Evolutionary conservation across 2,329 filamentous ascomycete genomes (phyloP), one percentile per base, ranked within the genome.

Genomic region (Fusarium falciforme): DNA sequence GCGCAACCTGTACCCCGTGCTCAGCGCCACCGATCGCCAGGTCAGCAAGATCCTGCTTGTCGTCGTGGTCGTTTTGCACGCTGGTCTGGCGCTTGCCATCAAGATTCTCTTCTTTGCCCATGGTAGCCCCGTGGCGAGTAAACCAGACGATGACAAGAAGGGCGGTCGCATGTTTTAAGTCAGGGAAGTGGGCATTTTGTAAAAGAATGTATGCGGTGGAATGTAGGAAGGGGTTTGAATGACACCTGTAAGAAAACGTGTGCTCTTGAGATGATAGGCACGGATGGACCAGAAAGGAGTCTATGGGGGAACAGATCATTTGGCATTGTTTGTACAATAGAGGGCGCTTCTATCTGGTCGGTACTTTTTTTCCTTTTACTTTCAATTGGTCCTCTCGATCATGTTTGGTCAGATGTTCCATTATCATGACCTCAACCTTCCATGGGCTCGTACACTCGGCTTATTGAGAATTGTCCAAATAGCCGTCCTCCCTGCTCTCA

Each of bases 21-120:
- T 99, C 70, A 96, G 92, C 82, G 95, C 96, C 55, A 98, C 95
- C 36, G 96, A 98, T 83, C 91, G 92, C 71, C 94, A 98, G 87
- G 95, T 94, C 27, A 96, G 94, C 84, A 97, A 97, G 88, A 88
- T 94, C 25, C 84, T 99, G 71, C 87, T 99, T 68, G 87, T 98
- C 61, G 86, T 96, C 25, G 95, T 99, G 29, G 89, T 98, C 33
- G 88, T 90, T 33, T 87, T 98, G 72, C 96, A 99, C 84, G 92
- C 95, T 31, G 96, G 93, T n/a, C 87, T 99, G 75, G 91, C 96
- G 2, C 90, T 98, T 78, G 94, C 96, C 6, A 98, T 99, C 84
- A 98, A 98, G 88, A 92, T 98, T 68, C 85, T 98, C 31, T 98
- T 98, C 89, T 99, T 99, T 84, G 95, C 95, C 76, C 91, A 94